phyloP scores from a whole-genome alignment of 1,284 basidiomycete species.

The Trametes hirsuta region DNA sequence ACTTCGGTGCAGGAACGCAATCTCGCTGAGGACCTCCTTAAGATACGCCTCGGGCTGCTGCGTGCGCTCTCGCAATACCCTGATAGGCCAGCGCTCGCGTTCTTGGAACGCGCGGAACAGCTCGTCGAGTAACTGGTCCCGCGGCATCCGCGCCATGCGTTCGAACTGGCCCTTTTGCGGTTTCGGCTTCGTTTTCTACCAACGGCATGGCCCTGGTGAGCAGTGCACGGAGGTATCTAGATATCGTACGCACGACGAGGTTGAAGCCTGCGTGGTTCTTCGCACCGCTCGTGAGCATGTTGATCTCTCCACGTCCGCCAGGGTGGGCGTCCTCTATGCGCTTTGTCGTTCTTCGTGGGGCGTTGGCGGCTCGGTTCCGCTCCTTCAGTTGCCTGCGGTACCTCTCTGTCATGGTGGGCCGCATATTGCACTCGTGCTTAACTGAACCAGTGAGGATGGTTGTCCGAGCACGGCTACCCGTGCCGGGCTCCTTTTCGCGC shows the following conservation, averaged over 20 bases:
- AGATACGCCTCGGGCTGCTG: slow-evolving; percentile 93
- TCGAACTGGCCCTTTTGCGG: slow-evolving; percentile 74
- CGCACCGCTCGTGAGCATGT: slow-evolving; percentile 52
- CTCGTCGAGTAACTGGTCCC: slow-evolving; percentile 86
- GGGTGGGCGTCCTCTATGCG: slow-evolving; percentile 58
- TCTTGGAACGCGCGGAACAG: slow-evolving; percentile 84
- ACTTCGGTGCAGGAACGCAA: slow-evolving; percentile 81
- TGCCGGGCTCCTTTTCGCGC: slow-evolving; percentile 64
- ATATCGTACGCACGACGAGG: slow-evolving; percentile 50
- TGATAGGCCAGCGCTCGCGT: slow-evolving; percentile 83
- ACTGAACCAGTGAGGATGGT: slow-evolving; percentile 76
- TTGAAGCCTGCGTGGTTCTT: slow-evolving; percentile 48
- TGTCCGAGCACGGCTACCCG: slow-evolving; percentile 59
- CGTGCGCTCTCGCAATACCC: slow-evolving; percentile 76
- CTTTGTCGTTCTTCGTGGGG: slow-evolving; percentile 59
- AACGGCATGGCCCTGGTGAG: background rate
- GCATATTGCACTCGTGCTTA: slow-evolving; percentile 73
- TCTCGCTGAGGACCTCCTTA: slow-evolving; percentile 83
- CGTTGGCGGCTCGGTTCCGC: slow-evolving; percentile 62
- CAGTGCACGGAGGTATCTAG: background rate
- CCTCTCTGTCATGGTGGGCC: slow-evolving; percentile 62
- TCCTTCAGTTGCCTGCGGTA: slow-evolving; percentile 70
- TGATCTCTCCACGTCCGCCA: slow-evolving; percentile 69
- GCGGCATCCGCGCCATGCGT: slow-evolving; percentile 88
- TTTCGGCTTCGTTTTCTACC: slow-evolving; percentile 65